Percentiles rank a stretch among this genome's conserved stretches.
phyloP scores from a whole-genome alignment of 352 stramenopile genomes.

The Globisporangium emineosum region DNA sequence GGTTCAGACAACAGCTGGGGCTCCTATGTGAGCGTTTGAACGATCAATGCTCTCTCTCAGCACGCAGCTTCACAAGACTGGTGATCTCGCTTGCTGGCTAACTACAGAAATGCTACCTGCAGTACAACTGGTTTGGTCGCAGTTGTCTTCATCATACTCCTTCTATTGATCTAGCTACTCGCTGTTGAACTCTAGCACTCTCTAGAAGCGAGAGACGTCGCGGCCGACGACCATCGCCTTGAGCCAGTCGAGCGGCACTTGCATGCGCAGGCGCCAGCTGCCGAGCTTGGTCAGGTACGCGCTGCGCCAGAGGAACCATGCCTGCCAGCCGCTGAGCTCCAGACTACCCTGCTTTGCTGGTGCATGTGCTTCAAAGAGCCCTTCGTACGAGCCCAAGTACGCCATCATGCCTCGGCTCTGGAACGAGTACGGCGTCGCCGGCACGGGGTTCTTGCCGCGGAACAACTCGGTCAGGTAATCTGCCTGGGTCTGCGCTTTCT shows the following conservation, averaged over 20 bases:
- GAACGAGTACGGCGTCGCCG: conserved; percentile 64
- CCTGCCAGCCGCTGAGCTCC: conserved; percentile 82
- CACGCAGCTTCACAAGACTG: no score
- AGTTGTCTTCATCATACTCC: background rate
- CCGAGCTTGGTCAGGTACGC: conserved; percentile 96
- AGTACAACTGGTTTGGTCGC: background rate
- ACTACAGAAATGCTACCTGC: background rate
- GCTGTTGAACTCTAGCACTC: background rate
- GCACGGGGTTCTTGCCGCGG: conserved; percentile 46
- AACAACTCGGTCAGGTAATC: conserved; percentile 60
- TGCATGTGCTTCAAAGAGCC: conserved; percentile 76
- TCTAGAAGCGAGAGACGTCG: conserved; percentile 93
- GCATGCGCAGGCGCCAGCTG: conserved; percentile 89
- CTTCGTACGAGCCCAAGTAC: conserved; percentile 91
- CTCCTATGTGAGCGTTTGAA: no score
- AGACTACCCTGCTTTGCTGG: conserved; percentile 29
- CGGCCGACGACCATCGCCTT: conserved; percentile 95
- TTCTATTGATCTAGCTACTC: background rate
- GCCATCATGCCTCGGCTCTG: conserved; percentile 92
- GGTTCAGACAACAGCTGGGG: no score
- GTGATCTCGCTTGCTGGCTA: background rate
- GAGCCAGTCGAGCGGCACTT: conserved; percentile 97
- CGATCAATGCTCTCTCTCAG: no score
- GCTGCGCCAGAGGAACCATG: conserved; percentile 92
- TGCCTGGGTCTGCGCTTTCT: conserved; percentile 86